Evolutionary conservation across 345 rosid genomes (phyloP), one percentile per base, ranked within the genome.

Genomic region (Anastatica hierochuntica): DNA sequence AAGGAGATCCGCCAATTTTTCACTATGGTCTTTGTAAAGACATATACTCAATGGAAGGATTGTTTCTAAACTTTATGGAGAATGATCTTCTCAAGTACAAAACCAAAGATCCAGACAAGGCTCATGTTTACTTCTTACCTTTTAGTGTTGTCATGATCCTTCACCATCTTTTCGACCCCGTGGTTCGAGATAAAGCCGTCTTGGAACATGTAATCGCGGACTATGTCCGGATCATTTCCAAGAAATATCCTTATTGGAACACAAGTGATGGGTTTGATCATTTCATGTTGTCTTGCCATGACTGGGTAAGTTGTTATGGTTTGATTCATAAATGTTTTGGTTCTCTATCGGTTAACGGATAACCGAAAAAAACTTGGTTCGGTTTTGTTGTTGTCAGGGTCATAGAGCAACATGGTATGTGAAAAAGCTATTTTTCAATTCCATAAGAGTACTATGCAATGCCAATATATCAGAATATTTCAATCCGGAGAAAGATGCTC

Each of bases 241-340:
- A 13, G 7, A 82, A 73, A 49, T 62, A 84, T 61, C 83, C 79
- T 5, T 84, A 66, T 20, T 84, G 97, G 90, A 88, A 88, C 52
- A 65, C 80, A 26, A 80, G 88, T 72, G 74, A 71, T 14, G 94
- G 94, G 6, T 82, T 79, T n/a, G 94, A 84, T 58, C 94, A 88
- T 57, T 69, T 77, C 68, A 84, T 88, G 86, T 75, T 82, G 23
- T 76, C 94, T 24, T 88, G 94, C 71, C 88, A 84, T 61, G 96
- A 84, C 37, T 84, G 94, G 90, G 90, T 84, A 67, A 40, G 46
- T 40, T 31, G 33, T 43, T 58, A 29, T 49, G 56, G 20, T 15
- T 50, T n/a, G 27, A 2, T 53, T 46, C 14, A 12, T 38, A 27
- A 29, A 9, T 37, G 40, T 29, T 48, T 60, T 39, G 18, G 41